These are phyloP conservation scores for Talaromyces rugulosus DNA, from an alignment of 2,329 filamentous ascomycete species.

Conservation along the genomic window DNA sequence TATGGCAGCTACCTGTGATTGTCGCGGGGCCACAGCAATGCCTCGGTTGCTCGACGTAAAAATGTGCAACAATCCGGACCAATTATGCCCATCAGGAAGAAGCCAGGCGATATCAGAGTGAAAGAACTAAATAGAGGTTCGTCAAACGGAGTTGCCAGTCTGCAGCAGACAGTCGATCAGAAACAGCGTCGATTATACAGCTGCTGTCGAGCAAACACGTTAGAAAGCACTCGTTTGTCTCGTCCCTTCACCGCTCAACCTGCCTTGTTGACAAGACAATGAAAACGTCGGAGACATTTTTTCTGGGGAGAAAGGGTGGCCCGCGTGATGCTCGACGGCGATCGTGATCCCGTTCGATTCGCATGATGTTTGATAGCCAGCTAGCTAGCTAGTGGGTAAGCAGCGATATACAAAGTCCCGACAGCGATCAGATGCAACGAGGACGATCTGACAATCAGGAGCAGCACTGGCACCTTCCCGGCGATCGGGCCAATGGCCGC, in stretches of 20 bases:
- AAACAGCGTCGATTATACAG: not conserved
- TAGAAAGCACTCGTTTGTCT: not conserved
- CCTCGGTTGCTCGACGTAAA: not conserved
- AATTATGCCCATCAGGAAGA: not conserved
- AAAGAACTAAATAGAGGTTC: not conserved
- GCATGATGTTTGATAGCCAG: not conserved
- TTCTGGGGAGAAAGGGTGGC: not conserved
- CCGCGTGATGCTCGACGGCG: no score
- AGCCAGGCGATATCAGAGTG: not conserved
- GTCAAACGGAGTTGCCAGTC: not conserved
- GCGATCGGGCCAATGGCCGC: conserved; percentile 10
- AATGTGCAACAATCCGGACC: not conserved
- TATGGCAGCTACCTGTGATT: not conserved
- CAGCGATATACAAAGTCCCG: not conserved
- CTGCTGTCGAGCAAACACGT: not conserved
- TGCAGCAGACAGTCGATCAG: not conserved
- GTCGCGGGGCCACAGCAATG: not conserved
- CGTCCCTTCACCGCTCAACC: not conserved
- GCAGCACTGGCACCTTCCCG: not conserved
- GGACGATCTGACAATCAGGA: conserved; percentile 7
- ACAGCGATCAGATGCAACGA: conserved; percentile 9
- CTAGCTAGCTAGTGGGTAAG: not conserved
- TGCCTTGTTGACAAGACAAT: not conserved
- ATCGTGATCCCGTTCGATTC: not conserved
- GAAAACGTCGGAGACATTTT: not conserved